A percentile compares a stretch with the other conserved stretches of the same genome.
phyloP scores from a whole-genome alignment of 2,329 filamentous ascomycete genomes.

The Exophiala sp. region DNA sequence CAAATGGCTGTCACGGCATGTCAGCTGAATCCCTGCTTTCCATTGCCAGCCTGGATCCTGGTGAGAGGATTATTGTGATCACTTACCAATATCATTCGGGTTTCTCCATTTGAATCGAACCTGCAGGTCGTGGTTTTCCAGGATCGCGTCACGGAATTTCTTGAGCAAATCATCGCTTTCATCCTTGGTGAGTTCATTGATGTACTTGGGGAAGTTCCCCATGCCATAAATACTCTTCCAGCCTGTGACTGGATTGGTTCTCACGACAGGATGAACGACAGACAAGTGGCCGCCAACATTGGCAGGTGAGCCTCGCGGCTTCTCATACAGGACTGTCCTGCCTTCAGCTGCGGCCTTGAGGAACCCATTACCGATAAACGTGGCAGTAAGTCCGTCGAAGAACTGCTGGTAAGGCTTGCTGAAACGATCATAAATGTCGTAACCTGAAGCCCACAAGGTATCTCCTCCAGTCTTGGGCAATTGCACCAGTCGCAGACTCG shows the following conservation, averaged over 20 bases:
- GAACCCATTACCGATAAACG: conserved; percentile 51
- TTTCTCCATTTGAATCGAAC: conserved; percentile 50
- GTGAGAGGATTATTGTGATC: neutral
- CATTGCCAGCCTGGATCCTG: neutral
- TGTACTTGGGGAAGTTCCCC: conserved; percentile 38
- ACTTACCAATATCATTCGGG: conserved; percentile 45
- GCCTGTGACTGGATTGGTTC: conserved; percentile 62
- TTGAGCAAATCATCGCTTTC: conserved; percentile 44
- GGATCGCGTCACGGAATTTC: conserved; percentile 42
- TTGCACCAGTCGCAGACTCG: conserved; percentile 56
- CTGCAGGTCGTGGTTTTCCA: conserved; percentile 51
- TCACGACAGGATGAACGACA: conserved; percentile 55
- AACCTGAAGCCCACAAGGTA: conserved; percentile 66
- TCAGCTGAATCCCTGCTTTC: too few species aligned
- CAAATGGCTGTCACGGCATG: conserved; percentile 30
- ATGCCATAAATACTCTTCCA: conserved; percentile 57
- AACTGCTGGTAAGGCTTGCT: conserved; percentile 52
- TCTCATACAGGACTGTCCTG: conserved; percentile 37
- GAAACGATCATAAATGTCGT: conserved; percentile 64
- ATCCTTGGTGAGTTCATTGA: conserved; percentile 44
- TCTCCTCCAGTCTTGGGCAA: conserved; percentile 55
- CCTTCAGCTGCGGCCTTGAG: conserved; percentile 42
- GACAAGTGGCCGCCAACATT: conserved; percentile 52
- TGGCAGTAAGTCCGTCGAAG: conserved; percentile 57
- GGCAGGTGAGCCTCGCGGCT: conserved; percentile 50